Evolutionary conservation across 164 flowering plant genomes (phyloP), one percentile per base, ranked within the genome.

Genomic region (Vitis riparia): DNA sequence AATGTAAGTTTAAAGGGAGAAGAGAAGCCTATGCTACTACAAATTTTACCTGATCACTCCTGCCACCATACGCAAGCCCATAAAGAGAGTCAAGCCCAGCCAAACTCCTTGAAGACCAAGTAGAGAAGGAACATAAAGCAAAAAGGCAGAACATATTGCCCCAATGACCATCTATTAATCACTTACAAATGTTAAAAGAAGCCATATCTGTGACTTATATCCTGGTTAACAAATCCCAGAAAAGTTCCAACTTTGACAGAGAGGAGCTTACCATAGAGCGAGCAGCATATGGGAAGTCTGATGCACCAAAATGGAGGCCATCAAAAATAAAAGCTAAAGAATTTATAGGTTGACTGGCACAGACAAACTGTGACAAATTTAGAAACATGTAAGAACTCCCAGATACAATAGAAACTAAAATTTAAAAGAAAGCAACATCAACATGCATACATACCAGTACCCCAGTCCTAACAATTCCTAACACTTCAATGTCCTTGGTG

Each of bases 271-370:
- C 98, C 97, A 91, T 91, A 16, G 98, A 84, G 55, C 71, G 70
- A 71, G 96, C 94, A 1, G 97, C 90, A 81, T 91, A 96, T 52
- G 85, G 78, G 66, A 96, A 96, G 75, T 96, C 97, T 11, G 97
- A 91, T 73, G 89, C 89, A 68, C 99, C 99, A 79, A 80, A 96
- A 71, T 90, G 96, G 64, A 96, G 95, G 37, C 99, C 98, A 75
- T 96, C 98, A 73, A 85, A 88, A 69, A 93, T 83, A 76, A 86
- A 93, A 65, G 99, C 98, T 30, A 91, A 76, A 53, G 98, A 88
- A 78, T 85, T 96, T 49, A 96, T 57, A 10, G 99, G 99, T 76
- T 91, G 99, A 77, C 87, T 89, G 65, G 91, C 95, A 81, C 97
- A 73, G 30, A 94, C 92, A 84, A 93, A 93, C 99, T 95, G 88